These are phyloP conservation scores for Cytidiella melzeri DNA, from an alignment of 768 basidiomycete species.

Conservation along the genomic window DNA sequence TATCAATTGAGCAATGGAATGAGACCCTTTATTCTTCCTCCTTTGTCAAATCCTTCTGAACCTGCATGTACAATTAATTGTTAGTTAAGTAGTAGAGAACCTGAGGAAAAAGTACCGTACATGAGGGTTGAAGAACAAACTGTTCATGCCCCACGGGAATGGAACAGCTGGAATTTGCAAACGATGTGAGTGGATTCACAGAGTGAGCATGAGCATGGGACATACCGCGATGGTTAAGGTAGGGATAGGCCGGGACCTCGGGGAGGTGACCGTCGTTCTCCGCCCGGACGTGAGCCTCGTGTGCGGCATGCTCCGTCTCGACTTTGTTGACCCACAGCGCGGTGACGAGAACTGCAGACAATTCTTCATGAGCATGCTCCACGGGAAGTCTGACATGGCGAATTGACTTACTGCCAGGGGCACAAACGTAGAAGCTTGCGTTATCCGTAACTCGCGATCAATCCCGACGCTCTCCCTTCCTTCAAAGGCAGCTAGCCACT, in stretches of 20 bases:
- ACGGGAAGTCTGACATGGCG: too few relatives aligned
- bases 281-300: constrained; percentile 61
- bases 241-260: constrained; percentile 65
- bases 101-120: constrained; percentile 35
- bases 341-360: constrained; percentile 19
- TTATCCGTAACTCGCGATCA: constrained; percentile 13
- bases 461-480: background rate
- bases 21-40: constrained; percentile 15
- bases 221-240: constrained; percentile 59
- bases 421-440: constrained; percentile 63
- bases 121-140: constrained; percentile 73
- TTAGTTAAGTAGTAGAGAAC: constrained; percentile 4
- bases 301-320: constrained; percentile 61
- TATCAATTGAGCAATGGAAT: too few relatives aligned
- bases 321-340: constrained; percentile 44
- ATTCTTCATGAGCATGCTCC: too few relatives aligned
- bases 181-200: background rate
- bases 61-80: constrained; percentile 28
- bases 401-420: constrained; percentile 60
- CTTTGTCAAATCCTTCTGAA: constrained; percentile 57
- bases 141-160: constrained; percentile 83
- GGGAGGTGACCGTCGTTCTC: constrained; percentile 72
- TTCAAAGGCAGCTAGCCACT: background rate
- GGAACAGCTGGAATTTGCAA: constrained; percentile 41
- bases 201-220: background rate